Conservation (phyloP, 371 early-diverging fungal genomes). For the Mucor mucedo region DNA sequence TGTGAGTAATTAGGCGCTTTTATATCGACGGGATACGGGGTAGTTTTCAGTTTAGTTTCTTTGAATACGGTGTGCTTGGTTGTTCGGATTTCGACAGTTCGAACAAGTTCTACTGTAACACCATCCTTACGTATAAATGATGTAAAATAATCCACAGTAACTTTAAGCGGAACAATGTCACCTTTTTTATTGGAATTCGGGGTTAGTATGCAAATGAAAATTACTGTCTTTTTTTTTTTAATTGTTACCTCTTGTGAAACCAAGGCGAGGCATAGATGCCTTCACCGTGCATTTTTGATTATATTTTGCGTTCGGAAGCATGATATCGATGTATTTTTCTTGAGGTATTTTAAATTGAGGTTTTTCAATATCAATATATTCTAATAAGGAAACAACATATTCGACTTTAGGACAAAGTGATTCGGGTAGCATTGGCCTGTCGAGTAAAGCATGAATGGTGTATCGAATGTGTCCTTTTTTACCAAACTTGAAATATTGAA, state of each 20-base stretch:
- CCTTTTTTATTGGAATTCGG: conserved; percentile 23
- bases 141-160: conserved; percentile 40
- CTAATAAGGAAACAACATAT: conserved; percentile 46
- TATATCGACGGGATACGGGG: conserved; percentile 17
- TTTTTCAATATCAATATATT: conserved; percentile 44
- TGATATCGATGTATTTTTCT: conserved; percentile 34
- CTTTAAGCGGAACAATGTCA: conserved; percentile 45
- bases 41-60: conserved; percentile 20
- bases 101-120: conserved; percentile 39
- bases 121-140: conserved; percentile 32
- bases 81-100: conserved; percentile 44
- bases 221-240: conserved; percentile 1
- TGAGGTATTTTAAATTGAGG: conserved; percentile 33
- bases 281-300: conserved; percentile 37
- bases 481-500: conserved; percentile 19
- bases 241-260: conserved; percentile 52
- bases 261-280: conserved; percentile 46
- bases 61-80: conserved; percentile 27
- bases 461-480: conserved; percentile 49
- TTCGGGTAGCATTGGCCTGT: conserved; percentile 49
- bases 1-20: conserved; percentile 25
- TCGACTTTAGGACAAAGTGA: conserved; percentile 46
- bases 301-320: conserved; percentile 30
- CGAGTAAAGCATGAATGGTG: conserved; percentile 41
- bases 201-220: background rate